These are phyloP conservation scores for Leccinum uliginosum DNA, from an alignment of 768 basidiomycete species.

Conservation along the genomic window DNA sequence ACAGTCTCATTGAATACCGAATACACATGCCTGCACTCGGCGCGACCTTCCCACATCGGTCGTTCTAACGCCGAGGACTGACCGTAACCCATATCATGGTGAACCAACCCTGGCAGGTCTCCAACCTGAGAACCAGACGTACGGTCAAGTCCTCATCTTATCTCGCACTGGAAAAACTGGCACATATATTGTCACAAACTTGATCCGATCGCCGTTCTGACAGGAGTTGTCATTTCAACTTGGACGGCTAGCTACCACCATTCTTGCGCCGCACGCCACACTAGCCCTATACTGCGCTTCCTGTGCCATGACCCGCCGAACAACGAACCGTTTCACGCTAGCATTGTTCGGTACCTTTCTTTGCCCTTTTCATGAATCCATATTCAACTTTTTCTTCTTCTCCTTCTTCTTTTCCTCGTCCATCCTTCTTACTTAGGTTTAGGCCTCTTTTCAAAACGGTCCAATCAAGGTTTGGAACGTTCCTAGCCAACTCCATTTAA, in stretches of 20 bases:
- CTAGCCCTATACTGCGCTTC: neutral
- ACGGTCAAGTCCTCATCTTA: neutral
- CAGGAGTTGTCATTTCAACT: neutral
- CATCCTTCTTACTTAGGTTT: no score
- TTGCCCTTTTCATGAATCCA: neutral
- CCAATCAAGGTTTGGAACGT: no score
- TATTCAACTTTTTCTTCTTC: no score
- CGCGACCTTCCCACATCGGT: neutral
- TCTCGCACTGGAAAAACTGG: neutral
- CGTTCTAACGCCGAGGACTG: neutral
- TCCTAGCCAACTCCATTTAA: no score
- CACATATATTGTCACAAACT: neutral
- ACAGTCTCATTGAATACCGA: neutral
- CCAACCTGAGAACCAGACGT: neutral
- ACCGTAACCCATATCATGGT: neutral
- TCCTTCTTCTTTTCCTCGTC: no score
- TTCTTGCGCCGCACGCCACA: neutral
- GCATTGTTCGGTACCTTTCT: neutral
- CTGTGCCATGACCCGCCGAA: no score
- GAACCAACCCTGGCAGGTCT: neutral
- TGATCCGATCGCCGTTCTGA: neutral
- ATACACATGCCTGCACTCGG: neutral
- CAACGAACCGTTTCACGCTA: neutral
- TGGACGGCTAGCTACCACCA: neutral
- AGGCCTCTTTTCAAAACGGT: no score